Conservation (phyloP, 805 yeast species). For the Saccharomycopsis fodiens region DNA sequence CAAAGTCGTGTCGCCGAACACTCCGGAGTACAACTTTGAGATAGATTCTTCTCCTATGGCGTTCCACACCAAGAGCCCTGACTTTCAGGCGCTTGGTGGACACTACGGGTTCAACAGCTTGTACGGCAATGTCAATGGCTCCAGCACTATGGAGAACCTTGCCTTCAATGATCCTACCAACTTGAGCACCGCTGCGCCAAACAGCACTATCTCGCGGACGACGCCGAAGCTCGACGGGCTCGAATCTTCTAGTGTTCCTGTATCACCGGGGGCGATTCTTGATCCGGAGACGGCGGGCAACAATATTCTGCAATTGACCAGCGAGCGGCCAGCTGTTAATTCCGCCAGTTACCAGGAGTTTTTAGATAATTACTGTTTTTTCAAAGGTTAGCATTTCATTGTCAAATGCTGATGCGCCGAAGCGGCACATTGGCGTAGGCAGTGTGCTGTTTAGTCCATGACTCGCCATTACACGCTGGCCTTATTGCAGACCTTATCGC, state of each 20-base stretch:
- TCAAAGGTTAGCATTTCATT: slow-evolving; percentile 30
- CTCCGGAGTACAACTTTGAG: background rate
- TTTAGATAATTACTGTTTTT: slow-evolving; percentile 55
- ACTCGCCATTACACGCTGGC: too few relatives aligned
- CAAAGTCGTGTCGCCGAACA: background rate
- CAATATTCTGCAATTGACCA: slow-evolving; percentile 15
- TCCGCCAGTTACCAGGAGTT: slow-evolving; percentile 50
- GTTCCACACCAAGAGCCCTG: background rate
- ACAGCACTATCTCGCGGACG: background rate
- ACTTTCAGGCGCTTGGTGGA: background rate
- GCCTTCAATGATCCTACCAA: slow-evolving; percentile 52
- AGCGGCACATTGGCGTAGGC: too few relatives aligned
- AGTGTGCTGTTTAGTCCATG: too few relatives aligned
- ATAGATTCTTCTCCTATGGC: too few relatives aligned
- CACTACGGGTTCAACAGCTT: slow-evolving; percentile 2
- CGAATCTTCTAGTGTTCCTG: background rate
- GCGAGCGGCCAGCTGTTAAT: slow-evolving; percentile 32
- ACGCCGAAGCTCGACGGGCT: background rate
- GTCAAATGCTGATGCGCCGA: background rate
- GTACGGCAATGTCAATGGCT: slow-evolving; percentile 1
- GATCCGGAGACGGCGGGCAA: background rate
- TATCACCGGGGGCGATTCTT: background rate
- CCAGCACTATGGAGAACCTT: slow-evolving; percentile 26
- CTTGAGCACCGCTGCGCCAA: slow-evolving; percentile 44
- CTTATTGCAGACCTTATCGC: too few relatives aligned